These are phyloP conservation scores for Aspergillus baeticus DNA, from an alignment of 495 filamentous ascomycete genomes.

Conservation along the genomic window DNA sequence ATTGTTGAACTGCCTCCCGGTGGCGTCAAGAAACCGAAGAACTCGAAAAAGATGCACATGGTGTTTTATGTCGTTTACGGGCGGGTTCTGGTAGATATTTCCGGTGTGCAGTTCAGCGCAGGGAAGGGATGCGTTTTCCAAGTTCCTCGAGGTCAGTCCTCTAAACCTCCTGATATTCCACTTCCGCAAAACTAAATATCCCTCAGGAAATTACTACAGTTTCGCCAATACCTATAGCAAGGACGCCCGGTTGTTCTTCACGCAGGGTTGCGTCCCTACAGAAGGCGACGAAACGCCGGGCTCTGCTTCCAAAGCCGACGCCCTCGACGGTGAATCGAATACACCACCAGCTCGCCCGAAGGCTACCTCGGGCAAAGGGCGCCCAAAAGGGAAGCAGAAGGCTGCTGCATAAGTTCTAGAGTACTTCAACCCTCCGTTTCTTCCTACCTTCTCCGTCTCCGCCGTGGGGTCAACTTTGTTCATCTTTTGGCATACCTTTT, in stretches of 20 bases:
- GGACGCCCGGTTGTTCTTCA: constrained; percentile 78
- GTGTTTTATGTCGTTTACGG: constrained; percentile 86
- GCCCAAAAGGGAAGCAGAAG: constrained; percentile 44
- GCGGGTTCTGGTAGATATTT: constrained; percentile 69
- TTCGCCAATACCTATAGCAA: constrained; percentile 70
- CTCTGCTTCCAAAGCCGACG: constrained; percentile 26
- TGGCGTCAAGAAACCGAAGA: constrained; percentile 82
- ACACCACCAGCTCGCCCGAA: constrained; percentile 18
- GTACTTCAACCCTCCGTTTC: background rate
- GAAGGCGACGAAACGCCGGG: constrained; percentile 30
- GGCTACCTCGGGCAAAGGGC: constrained; percentile 27
- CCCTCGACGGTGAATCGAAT: constrained; percentile 29
- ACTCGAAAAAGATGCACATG: constrained; percentile 91
- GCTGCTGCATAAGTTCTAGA: constrained; percentile 11
- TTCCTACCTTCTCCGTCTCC: background rate
- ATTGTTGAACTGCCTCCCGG: constrained; percentile 84
- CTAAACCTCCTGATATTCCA: background rate
- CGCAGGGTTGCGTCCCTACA: constrained; percentile 65
- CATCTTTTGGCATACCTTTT: constrained; percentile 12
- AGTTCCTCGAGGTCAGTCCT: constrained; percentile 80
- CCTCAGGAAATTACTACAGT: constrained; percentile 77
- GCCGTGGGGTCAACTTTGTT: background rate
- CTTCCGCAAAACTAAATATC: background rate
- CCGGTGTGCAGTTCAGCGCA: constrained; percentile 77
- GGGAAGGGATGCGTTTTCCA: constrained; percentile 86